Conservation (phyloP, 1,284 basidiomycete genomes). For the Apiotrichum mycotoxinovorans region DNA sequence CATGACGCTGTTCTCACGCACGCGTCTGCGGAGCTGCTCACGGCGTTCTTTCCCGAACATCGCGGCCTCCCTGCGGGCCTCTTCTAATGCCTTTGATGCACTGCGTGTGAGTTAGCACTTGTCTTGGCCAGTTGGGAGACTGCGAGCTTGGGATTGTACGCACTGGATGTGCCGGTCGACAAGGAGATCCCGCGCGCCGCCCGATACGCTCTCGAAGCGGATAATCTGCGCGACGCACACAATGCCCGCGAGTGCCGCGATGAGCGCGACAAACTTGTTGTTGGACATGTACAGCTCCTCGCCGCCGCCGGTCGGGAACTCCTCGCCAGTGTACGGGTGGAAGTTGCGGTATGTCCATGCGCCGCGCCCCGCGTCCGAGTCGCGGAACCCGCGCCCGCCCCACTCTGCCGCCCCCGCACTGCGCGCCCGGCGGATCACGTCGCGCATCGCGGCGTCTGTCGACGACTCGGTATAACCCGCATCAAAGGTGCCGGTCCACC, state of each 20-base stretch:
- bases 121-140: too few species aligned
- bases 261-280: constrained; percentile 11
- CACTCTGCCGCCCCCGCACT: constrained; percentile 32
- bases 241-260: constrained; percentile 11
- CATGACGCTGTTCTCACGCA: constrained; percentile 37
- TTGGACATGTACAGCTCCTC: constrained; percentile 20
- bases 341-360: constrained; percentile 31
- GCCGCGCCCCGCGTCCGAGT: constrained; percentile 30
- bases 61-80: constrained; percentile 44
- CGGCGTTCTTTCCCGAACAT: constrained; percentile 41
- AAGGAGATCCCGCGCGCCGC: constrained; percentile 28
- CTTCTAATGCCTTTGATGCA: constrained; percentile 44
- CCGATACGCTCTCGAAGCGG: constrained; percentile 25
- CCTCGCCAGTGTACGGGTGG: constrained; percentile 11
- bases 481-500: constrained; percentile 30
- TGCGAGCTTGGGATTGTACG: constrained; percentile 11
- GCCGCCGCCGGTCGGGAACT: constrained; percentile 8
- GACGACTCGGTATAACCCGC: constrained; percentile 4
- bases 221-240: constrained; percentile 2
- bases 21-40: constrained; percentile 42
- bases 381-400: constrained; percentile 25
- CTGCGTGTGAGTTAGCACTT: constrained; percentile 17
- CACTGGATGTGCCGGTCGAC: constrained; percentile 40
- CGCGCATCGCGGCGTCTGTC: constrained; percentile 28
- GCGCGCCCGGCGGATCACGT: constrained; percentile 29